phyloP scores from a whole-genome alignment of 1,139 yeast species.

The Meyerozyma smithsonii region DNA sequence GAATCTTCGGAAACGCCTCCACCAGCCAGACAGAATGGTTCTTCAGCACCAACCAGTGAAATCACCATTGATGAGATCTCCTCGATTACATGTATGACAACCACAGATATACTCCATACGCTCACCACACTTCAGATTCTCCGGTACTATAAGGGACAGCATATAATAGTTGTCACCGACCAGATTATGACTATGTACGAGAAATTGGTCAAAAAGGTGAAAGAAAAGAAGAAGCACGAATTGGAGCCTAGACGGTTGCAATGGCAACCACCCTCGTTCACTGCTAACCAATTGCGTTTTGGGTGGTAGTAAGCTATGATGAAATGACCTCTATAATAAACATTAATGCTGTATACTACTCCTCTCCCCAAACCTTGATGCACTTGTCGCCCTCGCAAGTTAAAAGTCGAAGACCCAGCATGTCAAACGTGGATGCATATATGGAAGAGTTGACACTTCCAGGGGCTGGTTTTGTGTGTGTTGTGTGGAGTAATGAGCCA shows the following conservation, averaged over 20 bases:
- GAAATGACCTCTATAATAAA: not conserved
- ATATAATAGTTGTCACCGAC: slow-evolving; percentile 85
- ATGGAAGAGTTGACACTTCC: slow-evolving; percentile 70
- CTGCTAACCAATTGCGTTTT: slow-evolving; percentile 91
- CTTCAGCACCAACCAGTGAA: slow-evolving; percentile 41
- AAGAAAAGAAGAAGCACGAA: slow-evolving; percentile 67
- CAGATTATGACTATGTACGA: slow-evolving; percentile 77
- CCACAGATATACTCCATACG: slow-evolving; percentile 91
- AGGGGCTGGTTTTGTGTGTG: slow-evolving; percentile 52
- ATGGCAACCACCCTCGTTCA: slow-evolving; percentile 96
- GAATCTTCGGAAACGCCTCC: slow-evolving; percentile 21
- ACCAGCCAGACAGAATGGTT: slow-evolving; percentile 11
- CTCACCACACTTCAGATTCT: slow-evolving; percentile 86
- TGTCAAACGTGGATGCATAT: slow-evolving; percentile 69
- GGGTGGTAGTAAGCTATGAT: slow-evolving; percentile 62
- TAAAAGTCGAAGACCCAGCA: slow-evolving; percentile 72
- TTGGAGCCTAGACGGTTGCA: slow-evolving; percentile 66
- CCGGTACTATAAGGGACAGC: slow-evolving; percentile 93
- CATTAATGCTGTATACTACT: slow-evolving; percentile 8
- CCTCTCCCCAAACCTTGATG: slow-evolving; percentile 77
- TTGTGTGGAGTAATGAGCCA: slow-evolving; percentile 58
- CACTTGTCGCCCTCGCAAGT: slow-evolving; percentile 91
- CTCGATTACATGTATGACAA: slow-evolving; percentile 85
- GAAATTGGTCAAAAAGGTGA: slow-evolving; percentile 51
- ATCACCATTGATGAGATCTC: slow-evolving; percentile 93